Conservation (phyloP, 805 yeast species). For the Candida railenensis region DNA sequence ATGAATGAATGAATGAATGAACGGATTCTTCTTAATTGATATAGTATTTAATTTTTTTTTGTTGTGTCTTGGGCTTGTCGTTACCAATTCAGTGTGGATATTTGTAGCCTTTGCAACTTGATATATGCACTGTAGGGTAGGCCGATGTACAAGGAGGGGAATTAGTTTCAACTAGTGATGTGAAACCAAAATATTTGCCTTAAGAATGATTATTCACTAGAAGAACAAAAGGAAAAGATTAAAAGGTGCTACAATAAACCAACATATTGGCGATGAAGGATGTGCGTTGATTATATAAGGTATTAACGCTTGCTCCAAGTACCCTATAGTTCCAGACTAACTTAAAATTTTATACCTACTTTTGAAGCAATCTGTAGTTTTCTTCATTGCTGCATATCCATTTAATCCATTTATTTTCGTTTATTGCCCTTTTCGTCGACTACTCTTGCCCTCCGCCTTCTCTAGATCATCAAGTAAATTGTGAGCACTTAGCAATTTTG, state of each 20-base stretch:
- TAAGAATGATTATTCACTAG: no score
- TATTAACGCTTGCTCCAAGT: not conserved
- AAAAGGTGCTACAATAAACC: no score
- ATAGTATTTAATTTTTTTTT: no score
- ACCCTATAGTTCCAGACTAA: not conserved
- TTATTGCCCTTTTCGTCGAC: not conserved
- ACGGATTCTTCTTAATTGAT: no score
- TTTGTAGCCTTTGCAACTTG: conserved; percentile 2
- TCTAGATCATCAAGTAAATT: not conserved
- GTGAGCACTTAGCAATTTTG: not conserved
- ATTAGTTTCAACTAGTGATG: not conserved
- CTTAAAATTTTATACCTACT: not conserved
- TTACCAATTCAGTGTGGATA: not conserved
- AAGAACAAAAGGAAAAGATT: no score
- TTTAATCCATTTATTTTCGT: not conserved
- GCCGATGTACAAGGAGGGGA: not conserved
- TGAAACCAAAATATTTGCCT: not conserved
- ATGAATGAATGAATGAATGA: no score
- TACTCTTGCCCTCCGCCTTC: not conserved
- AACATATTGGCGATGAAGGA: not conserved
- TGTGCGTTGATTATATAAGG: not conserved
- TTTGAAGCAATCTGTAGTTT: not conserved
- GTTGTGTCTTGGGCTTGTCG: not conserved
- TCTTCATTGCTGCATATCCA: not conserved
- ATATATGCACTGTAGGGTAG: no score